phyloP scores from a whole-genome alignment of 306 rosid species.

The Comarum palustre region DNA sequence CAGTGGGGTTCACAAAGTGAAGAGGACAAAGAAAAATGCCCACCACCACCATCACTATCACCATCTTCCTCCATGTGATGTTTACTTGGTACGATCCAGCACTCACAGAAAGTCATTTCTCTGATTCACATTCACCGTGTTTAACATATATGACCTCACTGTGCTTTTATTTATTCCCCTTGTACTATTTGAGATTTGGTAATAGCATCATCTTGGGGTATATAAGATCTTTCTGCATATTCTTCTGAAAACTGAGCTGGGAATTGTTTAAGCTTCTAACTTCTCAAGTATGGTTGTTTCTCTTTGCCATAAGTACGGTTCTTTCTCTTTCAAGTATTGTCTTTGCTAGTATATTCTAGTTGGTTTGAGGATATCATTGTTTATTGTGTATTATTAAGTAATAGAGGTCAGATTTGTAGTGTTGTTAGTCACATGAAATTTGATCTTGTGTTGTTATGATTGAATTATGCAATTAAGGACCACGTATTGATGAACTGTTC shows the following conservation, averaged over 20 bases:
- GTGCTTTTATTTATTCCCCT: background rate
- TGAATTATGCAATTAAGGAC: slow-evolving; percentile 6
- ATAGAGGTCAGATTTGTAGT: slow-evolving; percentile 19
- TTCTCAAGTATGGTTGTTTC: background rate
- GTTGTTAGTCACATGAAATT: slow-evolving; percentile 25
- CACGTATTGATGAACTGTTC: background rate
- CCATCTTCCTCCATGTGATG: slow-evolving; percentile 28
- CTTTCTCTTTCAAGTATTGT: background rate
- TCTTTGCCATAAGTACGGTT: too few species aligned
- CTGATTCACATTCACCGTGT: slow-evolving; percentile 25
- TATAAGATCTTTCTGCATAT: slow-evolving; percentile 26
- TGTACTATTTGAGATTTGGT: background rate
- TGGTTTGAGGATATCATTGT: slow-evolving; percentile 31
- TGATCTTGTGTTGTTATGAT: slow-evolving; percentile 8
- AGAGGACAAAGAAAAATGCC: background rate
- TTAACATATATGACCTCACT: slow-evolving; percentile 4
- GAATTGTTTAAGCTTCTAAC: background rate
- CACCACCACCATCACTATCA: background rate
- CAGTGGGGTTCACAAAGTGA: slow-evolving; percentile 11
- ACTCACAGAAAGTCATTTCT: slow-evolving; percentile 28
- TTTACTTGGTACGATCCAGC: slow-evolving; percentile 20
- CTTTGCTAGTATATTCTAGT: slow-evolving; percentile 21
- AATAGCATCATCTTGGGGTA: slow-evolving; percentile 5
- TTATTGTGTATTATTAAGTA: slow-evolving; percentile 18
- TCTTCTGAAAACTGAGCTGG: slow-evolving; percentile 8